Evolutionary conservation across 176 grass and related monocot genomes (phyloP), one percentile per base, ranked within the genome.

Genomic region (Paspalum vaginatum): DNA sequence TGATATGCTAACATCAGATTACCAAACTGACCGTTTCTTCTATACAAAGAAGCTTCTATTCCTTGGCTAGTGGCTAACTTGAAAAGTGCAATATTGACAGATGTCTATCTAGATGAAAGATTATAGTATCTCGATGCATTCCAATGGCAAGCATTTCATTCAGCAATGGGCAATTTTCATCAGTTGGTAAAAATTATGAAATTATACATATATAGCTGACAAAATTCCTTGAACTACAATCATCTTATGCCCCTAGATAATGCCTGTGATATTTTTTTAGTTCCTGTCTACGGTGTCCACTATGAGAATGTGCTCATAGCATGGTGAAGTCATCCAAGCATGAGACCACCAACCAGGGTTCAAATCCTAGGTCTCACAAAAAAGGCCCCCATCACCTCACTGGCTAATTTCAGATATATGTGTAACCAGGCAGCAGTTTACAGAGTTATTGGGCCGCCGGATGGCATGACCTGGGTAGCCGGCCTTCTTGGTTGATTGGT

Each of bases 121-220:
- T 16, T 81, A 5, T 39, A 7, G 13, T 39, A 17, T 17, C 38
- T 57, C 51, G 26, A 71, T 18, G 11, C 5, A 3, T 59, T 62
- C 0, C 72, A 72, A 76, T 27, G 43, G 20, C 5, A 46, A 52
- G 27, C 10, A 50, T 51, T 71, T 17, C 46, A 71, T 37, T 59
- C 17, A 4, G 18, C 42, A 58, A 40, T 21, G 5, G 8, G 24
- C 41, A 46, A 59, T 47, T 13, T 4, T 61, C 60, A 16, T 20
- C 55, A 46, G 52, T 47, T 76, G 18, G 18, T 48, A 47, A 84
- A n/a, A n/a, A 56, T 58, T 24, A 57, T 60, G 18, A 68, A 68
- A 68, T 32, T 58, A 39, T 47, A 39, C 25, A 46, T 58, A 67
- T 52, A 54, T 44, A 38, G 18, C 11, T 37, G 4, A 77, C 8